Evolutionary conservation across 805 yeast species (phyloP).

Genomic region (Alloascoidea africana): DNA sequence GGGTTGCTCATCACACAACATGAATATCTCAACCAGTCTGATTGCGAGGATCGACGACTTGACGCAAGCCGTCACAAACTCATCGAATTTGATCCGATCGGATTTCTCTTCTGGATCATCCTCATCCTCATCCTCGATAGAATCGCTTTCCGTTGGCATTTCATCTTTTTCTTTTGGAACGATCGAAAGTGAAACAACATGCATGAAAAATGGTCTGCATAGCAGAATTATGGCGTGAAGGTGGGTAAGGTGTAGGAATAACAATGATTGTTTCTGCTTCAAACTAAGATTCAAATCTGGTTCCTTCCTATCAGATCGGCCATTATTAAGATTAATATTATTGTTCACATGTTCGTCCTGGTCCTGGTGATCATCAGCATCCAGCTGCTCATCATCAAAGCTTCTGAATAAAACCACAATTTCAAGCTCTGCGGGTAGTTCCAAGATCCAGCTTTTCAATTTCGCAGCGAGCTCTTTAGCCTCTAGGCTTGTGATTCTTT

Average conservation of each 20-base stretch:
- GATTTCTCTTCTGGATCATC: constrained; percentile 8
- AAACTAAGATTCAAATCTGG: constrained; percentile 3
- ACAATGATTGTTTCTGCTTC: constrained; percentile 12
- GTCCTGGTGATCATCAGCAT: too few species aligned
- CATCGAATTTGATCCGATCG: not conserved
- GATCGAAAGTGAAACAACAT: constrained; percentile 10
- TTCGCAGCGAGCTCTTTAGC: constrained; percentile 22
- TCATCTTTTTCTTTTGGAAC: too few species aligned
- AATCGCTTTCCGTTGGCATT: too few species aligned
- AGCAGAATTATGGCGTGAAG: constrained; percentile 22
- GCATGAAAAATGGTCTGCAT: constrained; percentile 27
- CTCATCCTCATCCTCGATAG: too few species aligned
- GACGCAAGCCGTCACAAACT: constrained; percentile 21
- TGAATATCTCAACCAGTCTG: constrained; percentile 19
- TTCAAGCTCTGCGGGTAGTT: constrained; percentile 18
- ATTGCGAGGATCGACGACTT: constrained; percentile 21
- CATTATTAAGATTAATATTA: too few species aligned
- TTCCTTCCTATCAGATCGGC: not conserved
- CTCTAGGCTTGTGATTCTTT: constrained; percentile 15
- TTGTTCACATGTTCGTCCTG: too few species aligned
- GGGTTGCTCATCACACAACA: constrained; percentile 9
- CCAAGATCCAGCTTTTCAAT: constrained; percentile 20
- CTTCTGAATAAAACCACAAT: constrained; percentile 14
- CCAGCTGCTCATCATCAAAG: too few species aligned
- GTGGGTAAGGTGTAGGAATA: constrained; percentile 21